These are phyloP conservation scores for Cladosporium sp. DNA, from an alignment of 2,329 filamentous ascomycete genomes.

Conservation along the genomic window DNA sequence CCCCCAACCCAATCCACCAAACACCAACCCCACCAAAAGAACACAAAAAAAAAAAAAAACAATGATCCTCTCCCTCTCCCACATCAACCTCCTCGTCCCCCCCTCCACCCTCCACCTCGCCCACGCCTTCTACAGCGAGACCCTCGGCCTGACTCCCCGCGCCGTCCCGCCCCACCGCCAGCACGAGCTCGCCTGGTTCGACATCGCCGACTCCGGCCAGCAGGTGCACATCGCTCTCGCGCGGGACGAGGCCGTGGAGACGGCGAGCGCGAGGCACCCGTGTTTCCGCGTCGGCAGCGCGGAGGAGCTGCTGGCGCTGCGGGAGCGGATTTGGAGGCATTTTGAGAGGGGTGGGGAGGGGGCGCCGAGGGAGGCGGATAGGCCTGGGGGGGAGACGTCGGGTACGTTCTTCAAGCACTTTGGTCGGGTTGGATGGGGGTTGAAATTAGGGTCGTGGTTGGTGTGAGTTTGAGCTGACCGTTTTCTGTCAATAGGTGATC, in stretches of 20 bases:
- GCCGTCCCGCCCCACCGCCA: conserved; percentile 49
- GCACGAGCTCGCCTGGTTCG: conserved; percentile 53
- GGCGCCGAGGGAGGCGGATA: conserved; percentile 50
- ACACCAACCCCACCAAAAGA: background rate
- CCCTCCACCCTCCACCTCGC: conserved; percentile 47
- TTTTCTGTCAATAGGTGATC: conserved; percentile 33
- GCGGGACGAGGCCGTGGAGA: conserved; percentile 34
- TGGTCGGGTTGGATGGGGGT: background rate
- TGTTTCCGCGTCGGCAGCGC: conserved; percentile 50
- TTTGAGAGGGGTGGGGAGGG: conserved; percentile 41
- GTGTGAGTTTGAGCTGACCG: conserved; percentile 1
- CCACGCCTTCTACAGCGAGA: conserved; percentile 49
- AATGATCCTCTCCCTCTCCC: conserved; percentile 50
- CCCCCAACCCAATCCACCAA: background rate
- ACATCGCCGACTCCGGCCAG: conserved; percentile 49
- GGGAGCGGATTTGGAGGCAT: conserved; percentile 48
- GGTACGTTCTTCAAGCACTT: conserved; percentile 27
- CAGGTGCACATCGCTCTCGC: conserved; percentile 53
- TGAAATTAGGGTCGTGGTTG: background rate
- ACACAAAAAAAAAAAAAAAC: background rate
- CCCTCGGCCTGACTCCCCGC: conserved; percentile 48
- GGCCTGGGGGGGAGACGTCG: conserved; percentile 43
- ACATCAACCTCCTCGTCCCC: conserved; percentile 56
- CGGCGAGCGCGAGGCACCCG: conserved; percentile 44
- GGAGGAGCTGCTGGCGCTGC: conserved; percentile 45